These are phyloP conservation scores for Fusarium anguioides DNA, from an alignment of 2,329 filamentous ascomycete species.

Conservation along the genomic window DNA sequence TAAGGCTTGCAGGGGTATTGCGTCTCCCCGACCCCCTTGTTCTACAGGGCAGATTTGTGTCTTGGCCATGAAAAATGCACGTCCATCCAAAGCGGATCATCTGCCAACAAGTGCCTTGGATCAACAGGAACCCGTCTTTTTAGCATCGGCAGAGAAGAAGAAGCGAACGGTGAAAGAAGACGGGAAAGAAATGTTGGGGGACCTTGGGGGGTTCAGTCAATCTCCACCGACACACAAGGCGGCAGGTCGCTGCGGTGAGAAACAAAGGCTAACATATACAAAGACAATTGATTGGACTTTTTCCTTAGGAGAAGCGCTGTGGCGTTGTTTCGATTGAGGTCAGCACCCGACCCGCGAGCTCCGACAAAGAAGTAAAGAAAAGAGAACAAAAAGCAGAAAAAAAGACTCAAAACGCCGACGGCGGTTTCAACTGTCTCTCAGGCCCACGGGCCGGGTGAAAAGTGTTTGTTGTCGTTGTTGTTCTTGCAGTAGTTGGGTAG, in stretches of 20 bases:
- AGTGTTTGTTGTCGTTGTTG: not conserved
- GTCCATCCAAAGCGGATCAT: constrained; percentile 1
- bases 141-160: constrained; percentile 1
- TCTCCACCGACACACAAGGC: not conserved
- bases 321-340: constrained; percentile 23
- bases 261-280: not conserved
- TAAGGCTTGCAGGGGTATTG: constrained; percentile 9
- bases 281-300: constrained; percentile 16
- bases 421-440: constrained; percentile 19
- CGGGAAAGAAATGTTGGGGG: not conserved
- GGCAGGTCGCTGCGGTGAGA: not conserved
- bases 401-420: constrained; percentile 21
- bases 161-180: not conserved
- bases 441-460: not conserved
- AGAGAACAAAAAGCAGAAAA: too few relatives aligned
- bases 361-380: constrained; percentile 6
- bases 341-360: not conserved
- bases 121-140: not conserved
- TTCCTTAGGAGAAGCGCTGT: constrained; percentile 21
- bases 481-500: not conserved
- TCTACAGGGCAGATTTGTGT: not conserved
- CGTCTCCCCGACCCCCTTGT: not conserved
- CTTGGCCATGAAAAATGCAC: not conserved
- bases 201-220: too few relatives aligned
- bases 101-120: constrained; percentile 1